Evolutionary conservation across 2,329 filamentous ascomycete genomes (phyloP).

Genomic region (Cladosporium sp.): DNA sequence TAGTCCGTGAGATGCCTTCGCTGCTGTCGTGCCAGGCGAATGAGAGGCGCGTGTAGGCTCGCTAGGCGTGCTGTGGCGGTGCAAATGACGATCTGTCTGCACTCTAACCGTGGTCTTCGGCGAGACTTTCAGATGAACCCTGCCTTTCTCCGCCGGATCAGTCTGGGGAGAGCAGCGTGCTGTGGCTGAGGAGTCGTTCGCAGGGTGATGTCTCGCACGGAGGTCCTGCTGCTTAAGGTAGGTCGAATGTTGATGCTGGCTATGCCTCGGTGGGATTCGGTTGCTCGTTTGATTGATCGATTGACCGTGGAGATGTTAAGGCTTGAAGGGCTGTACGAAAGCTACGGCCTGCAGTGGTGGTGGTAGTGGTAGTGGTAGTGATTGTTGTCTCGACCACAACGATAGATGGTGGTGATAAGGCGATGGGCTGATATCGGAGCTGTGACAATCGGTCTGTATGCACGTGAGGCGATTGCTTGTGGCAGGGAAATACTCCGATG

Average conservation of each 20-base stretch:
- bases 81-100: slow-evolving; percentile 14
- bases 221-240: not conserved
- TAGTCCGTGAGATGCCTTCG: slow-evolving; percentile 3
- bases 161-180: slow-evolving; percentile 3
- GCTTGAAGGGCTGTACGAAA: not conserved
- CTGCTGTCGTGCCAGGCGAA: not conserved
- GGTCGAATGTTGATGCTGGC: not conserved
- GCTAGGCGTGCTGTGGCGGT: slow-evolving; percentile 4
- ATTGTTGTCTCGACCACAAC: not conserved
- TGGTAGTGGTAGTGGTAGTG: not conserved
- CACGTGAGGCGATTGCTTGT: slow-evolving; percentile 4
- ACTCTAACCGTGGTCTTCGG: slow-evolving; percentile 14
- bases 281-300: not conserved
- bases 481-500: not conserved
- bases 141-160: not conserved
- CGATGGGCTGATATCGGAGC: not conserved
- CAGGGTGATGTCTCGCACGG: not conserved
- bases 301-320: not conserved
- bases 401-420: not conserved
- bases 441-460: not conserved
- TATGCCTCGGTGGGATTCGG: not conserved
- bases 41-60: not conserved
- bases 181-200: slow-evolving; percentile 1
- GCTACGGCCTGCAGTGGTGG: not conserved
- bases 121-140: slow-evolving; percentile 4